A percentile compares a stretch with the other conserved stretches of the same genome.
phyloP scores from a whole-genome alignment of 2,329 filamentous ascomycete species.

The Metarhizium guizhouense region DNA sequence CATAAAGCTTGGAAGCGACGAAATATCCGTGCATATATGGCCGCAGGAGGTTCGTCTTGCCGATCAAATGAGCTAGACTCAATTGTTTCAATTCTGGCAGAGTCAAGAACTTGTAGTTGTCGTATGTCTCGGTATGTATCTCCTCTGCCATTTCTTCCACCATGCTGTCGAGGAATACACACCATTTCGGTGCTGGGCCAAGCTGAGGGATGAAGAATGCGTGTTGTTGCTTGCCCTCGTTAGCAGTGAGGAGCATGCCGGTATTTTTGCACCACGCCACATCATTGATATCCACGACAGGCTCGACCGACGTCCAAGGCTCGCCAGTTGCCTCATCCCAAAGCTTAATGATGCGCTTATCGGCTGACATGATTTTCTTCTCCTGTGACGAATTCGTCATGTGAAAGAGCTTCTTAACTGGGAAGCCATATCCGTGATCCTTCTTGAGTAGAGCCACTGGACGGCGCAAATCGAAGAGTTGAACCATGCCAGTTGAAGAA shows the following conservation, averaged over 20 bases:
- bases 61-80: slow-evolving; percentile 80
- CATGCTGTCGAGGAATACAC: slow-evolving; percentile 90
- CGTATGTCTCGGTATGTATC: slow-evolving; percentile 72
- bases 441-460: slow-evolving; percentile 80
- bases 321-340: slow-evolving; percentile 79
- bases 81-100: slow-evolving; percentile 75
- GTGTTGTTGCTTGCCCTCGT: slow-evolving; percentile 92
- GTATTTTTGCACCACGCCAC: slow-evolving; percentile 88
- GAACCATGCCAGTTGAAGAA: slow-evolving; percentile 77
- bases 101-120: slow-evolving; percentile 98
- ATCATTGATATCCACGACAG: slow-evolving; percentile 87
- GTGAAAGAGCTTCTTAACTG: slow-evolving; percentile 75
- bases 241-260: slow-evolving; percentile 93
- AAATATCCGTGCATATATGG: slow-evolving; percentile 99
- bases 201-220: slow-evolving; percentile 92
- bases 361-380: slow-evolving; percentile 82
- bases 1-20: slow-evolving; percentile 88
- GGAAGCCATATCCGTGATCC: slow-evolving; percentile 91
- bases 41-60: slow-evolving; percentile 78
- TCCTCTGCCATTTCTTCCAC: slow-evolving; percentile 98
- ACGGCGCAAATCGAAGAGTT: slow-evolving; percentile 86
- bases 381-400: slow-evolving; percentile 65
- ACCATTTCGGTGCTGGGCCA: slow-evolving; percentile 91
- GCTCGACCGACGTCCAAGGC: slow-evolving; percentile 94
- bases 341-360: slow-evolving; percentile 94